Evolutionary conservation across 2,329 filamentous ascomycete genomes (phyloP), one percentile per base, ranked within the genome.

Genomic region (Lecanicillium sp.): DNA sequence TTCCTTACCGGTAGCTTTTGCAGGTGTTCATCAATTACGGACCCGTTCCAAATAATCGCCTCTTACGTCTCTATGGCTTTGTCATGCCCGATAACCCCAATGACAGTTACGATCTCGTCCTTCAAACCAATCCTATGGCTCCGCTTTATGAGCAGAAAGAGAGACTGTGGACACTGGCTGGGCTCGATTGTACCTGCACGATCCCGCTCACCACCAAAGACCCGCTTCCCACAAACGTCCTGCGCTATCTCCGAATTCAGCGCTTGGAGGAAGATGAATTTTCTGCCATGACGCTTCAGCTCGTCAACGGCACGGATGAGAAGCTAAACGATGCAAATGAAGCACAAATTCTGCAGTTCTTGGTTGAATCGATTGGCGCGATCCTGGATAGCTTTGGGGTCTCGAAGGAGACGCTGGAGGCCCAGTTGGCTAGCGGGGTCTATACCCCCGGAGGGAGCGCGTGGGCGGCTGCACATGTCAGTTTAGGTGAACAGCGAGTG

Each of bases 51-150:
- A 60, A 60, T 45, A 59, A 49, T 44, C 56, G 56, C 28, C 54
- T 61, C 43, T 50, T 59, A 46, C 54, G 56, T 49, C 56, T 61
- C 40, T 61, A 60, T 46, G 56, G 56, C 47, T 61, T 61, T 45
- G 50, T 61, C 35, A 37, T 60, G 37, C 55, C 53, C n/a, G 50
- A 41, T 35, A 60, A 59, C 45, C 56, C 56, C 34, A 51, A 59
- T 46, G 53, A 61, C 47, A 58, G 47, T 48, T 60, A 61, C 49
- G 55, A 60, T 35, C 52, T 60, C 28, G 53, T 60, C 43, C 56
- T 61, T 37, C 36, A 52, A 45, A 61, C 58, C 33, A 52, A 55
- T 42, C 50, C 56, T 33, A 44, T 45, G 46, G 56, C 56, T 29
- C 56, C 56, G 36, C 42, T 57, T 29, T 61, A 53, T 44, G 50